These are phyloP conservation scores for Huntiella savannae DNA, from an alignment of 2,329 filamentous ascomycete species.

Conservation along the genomic window DNA sequence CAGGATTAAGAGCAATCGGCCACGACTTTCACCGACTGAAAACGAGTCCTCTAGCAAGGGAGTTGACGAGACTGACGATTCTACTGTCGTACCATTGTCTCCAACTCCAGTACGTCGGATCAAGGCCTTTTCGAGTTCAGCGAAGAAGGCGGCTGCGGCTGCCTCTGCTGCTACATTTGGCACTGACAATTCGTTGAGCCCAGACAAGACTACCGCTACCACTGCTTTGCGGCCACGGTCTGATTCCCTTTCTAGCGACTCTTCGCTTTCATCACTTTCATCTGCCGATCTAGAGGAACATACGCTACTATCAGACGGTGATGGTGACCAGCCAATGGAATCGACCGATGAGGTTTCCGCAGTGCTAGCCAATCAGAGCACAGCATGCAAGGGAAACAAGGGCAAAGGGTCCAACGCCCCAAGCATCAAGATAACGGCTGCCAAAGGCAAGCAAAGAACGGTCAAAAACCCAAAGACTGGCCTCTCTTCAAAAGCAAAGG, in stretches of 20 bases:
- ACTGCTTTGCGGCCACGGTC: neutral
- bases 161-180: neutral
- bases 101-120: slow-evolving; percentile 1
- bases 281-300: slow-evolving; percentile 7
- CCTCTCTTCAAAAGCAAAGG: neutral
- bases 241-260: slow-evolving; percentile 9
- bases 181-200: neutral
- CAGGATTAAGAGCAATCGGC: slow-evolving; percentile 1
- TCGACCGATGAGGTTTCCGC: slow-evolving; percentile 1
- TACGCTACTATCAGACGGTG: slow-evolving; percentile 5
- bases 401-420: slow-evolving; percentile 2
- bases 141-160: slow-evolving; percentile 2
- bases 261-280: slow-evolving; percentile 10
- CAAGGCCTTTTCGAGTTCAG: slow-evolving; percentile 2
- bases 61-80: neutral
- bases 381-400: slow-evolving; percentile 2
- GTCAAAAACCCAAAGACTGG: neutral
- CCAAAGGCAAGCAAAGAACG: neutral
- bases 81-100: neutral
- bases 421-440: slow-evolving; percentile 3
- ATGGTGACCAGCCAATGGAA: slow-evolving; percentile 9
- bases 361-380: slow-evolving; percentile 7
- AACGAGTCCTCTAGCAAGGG: neutral
- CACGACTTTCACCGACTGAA: neutral
- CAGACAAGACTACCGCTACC: neutral